Conservation (phyloP, 1,284 basidiomycete genomes). For the Gastroboletus turbinatus region DNA sequence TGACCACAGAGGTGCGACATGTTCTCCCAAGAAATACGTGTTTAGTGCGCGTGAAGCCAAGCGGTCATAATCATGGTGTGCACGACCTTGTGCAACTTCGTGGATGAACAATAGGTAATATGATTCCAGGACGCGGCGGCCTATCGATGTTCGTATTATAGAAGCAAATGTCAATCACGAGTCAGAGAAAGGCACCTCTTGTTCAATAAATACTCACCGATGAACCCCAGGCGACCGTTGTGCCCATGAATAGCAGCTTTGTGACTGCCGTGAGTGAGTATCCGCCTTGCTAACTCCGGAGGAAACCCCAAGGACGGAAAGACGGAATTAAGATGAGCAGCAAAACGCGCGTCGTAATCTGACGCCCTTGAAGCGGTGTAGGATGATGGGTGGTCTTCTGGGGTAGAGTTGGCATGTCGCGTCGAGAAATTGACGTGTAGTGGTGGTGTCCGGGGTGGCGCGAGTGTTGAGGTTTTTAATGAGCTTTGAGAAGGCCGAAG, state of each 20-base stretch:
- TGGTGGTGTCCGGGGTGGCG: constrained; percentile 13
- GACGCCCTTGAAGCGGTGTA: background rate
- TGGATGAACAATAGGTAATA: constrained; percentile 73
- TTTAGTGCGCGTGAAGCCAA: constrained; percentile 57
- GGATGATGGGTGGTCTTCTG: constrained; percentile 1
- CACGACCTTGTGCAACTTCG: constrained; percentile 48
- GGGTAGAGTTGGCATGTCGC: background rate
- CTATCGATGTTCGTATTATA: constrained; percentile 36
- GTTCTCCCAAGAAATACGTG: constrained; percentile 67
- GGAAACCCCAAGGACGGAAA: constrained; percentile 71
- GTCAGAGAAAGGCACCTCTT: background rate
- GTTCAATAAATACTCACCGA: constrained; percentile 47
- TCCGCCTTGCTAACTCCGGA: constrained; percentile 62
- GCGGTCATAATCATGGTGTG: constrained; percentile 53
- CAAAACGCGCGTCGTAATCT: constrained; percentile 32
- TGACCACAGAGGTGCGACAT: constrained; percentile 70
- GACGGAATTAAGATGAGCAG: constrained; percentile 56
- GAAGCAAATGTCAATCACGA: constrained; percentile 1
- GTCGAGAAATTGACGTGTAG: constrained; percentile 15
- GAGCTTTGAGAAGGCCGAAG: constrained; percentile 10
- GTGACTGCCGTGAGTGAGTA: constrained; percentile 76
- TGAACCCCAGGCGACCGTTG: constrained; percentile 67
- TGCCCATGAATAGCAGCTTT: constrained; percentile 61
- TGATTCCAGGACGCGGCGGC: constrained; percentile 70
- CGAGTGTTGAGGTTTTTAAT: constrained; percentile 11